phyloP scores from a whole-genome alignment of 371 early-diverging fungal genomes.

The Rhizopus stolonifer region DNA sequence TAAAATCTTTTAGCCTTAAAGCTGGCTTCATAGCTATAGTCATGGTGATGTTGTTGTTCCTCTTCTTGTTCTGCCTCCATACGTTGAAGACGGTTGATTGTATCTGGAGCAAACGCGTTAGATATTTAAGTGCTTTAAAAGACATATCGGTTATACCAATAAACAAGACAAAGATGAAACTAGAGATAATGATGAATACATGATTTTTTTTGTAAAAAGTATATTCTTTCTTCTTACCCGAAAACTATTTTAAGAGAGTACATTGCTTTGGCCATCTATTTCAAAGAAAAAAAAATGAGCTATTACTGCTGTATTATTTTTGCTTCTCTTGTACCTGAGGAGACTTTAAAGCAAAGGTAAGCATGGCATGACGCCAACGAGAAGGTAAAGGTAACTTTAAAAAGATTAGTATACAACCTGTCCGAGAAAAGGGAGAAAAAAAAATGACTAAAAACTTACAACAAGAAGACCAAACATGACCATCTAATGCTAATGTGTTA shows the following conservation, averaged over 20 bases:
- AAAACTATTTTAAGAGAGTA: constrained; percentile 53
- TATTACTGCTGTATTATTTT: not conserved
- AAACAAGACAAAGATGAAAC: constrained; percentile 59
- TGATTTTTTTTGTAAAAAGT: no score
- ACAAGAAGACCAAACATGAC: constrained; percentile 46
- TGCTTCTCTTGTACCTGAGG: constrained; percentile 20
- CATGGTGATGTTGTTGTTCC: constrained; percentile 29
- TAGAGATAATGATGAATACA: no score
- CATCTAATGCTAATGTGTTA: constrained; percentile 19
- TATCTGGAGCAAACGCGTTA: constrained; percentile 48
- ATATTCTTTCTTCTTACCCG: constrained; percentile 39
- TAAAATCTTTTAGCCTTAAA: constrained; percentile 73
- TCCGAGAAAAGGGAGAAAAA: not conserved
- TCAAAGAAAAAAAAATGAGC: not conserved
- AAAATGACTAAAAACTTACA: constrained; percentile 8
- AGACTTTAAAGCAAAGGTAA: constrained; percentile 48
- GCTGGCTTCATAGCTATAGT: constrained; percentile 52
- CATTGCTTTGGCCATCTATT: constrained; percentile 43
- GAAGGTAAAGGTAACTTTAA: constrained; percentile 52
- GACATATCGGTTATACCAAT: no score
- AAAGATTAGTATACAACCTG: not conserved
- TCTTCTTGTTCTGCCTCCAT: constrained; percentile 40
- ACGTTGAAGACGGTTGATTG: constrained; percentile 62
- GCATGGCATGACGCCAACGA: constrained; percentile 52
- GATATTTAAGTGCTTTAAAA: no score